These are phyloP conservation scores for Monilinia vaccinii-corymbosi DNA, from an alignment of 2,329 filamentous ascomycete genomes.

Conservation along the genomic window DNA sequence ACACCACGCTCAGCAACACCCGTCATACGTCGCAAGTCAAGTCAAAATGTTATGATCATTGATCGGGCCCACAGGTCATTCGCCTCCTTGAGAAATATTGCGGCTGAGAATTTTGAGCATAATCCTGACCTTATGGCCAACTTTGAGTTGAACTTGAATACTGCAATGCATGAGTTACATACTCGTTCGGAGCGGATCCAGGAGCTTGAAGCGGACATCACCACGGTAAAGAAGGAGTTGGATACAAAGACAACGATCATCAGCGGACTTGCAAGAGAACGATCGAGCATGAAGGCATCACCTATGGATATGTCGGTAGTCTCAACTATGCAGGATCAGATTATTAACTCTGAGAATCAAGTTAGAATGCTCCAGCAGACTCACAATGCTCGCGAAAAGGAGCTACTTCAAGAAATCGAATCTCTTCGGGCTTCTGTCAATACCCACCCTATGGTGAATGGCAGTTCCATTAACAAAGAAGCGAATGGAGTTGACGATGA, in stretches of 20 bases:
- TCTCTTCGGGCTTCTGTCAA: slow-evolving; percentile 41
- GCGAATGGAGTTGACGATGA: slow-evolving; percentile 17
- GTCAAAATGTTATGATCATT: slow-evolving; percentile 76
- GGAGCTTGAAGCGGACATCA: slow-evolving; percentile 76
- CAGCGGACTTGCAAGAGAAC: slow-evolving; percentile 82
- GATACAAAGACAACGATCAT: slow-evolving; percentile 96
- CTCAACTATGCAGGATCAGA: slow-evolving; percentile 75
- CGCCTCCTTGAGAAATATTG: slow-evolving; percentile 80
- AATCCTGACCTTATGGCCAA: slow-evolving; percentile 80
- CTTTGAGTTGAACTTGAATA: slow-evolving; percentile 85
- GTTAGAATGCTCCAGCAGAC: slow-evolving; percentile 64
- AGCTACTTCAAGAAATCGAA: slow-evolving; percentile 64
- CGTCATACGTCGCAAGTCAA: slow-evolving; percentile 89
- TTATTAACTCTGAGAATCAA: slow-evolving; percentile 77
- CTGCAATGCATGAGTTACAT: slow-evolving; percentile 88
- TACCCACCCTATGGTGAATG: slow-evolving; percentile 14
- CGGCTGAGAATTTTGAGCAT: slow-evolving; percentile 72
- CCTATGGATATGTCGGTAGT: slow-evolving; percentile 90
- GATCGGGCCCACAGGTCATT: slow-evolving; percentile 90
- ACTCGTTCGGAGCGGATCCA: slow-evolving; percentile 81
- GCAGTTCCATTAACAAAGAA: slow-evolving; percentile 8
- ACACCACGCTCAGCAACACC: slow-evolving; percentile 57
- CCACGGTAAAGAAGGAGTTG: slow-evolving; percentile 86
- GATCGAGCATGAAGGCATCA: slow-evolving; percentile 76
- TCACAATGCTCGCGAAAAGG: slow-evolving; percentile 65